Evolutionary conservation across 2,329 filamentous ascomycete species (phyloP), one percentile per base, ranked within the genome.

Genomic region (Xylariaceae sp.): DNA sequence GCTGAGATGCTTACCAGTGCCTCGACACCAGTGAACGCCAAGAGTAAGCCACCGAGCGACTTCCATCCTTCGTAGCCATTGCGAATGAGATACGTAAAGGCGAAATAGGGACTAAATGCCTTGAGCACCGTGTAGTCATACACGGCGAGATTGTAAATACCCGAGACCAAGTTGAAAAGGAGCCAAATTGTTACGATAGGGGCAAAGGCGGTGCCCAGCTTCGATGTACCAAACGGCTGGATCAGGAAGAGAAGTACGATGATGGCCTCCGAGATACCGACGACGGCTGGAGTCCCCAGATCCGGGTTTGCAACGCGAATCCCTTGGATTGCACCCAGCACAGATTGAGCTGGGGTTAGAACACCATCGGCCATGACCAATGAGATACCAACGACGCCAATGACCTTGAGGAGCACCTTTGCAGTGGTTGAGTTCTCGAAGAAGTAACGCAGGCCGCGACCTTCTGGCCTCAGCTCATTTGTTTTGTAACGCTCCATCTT

Each of bases 301-400:
- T 37, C 46, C 4, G 46, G 46, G 24, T 49, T 49, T 19, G 24
- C 46, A 4, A 49, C 46, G n/a, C 33, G 46, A 19, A 49, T 49
- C 21, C 46, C 46, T 17, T 49, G 46, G 16, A 49, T 49, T 23
- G 46, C 46, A 34, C 46, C 46, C 5, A 49, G 23, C 14, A 49
- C 46, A 12, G 46, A 49, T 19, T 49, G 46, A 31, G 46, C 46
- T 28, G 46, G 46, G n/a, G 46, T 49, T n/a, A 49, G 21, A 23
- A 49, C 46, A 31, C 46, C 46, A 24, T 49, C 46, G 17, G 46
- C 46, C 46, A 49, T 49, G 14, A 49, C 46, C 31, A 49, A 19
- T 7, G 46, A 49, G 46, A 49, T 49, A 3, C 46, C 46, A 33
- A 49, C 31, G 7, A 49, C 34, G n/a, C 46, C 46, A n/a, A 49